Conservation (phyloP, 129 eudicot species). For the Artemisia argyi region DNA sequence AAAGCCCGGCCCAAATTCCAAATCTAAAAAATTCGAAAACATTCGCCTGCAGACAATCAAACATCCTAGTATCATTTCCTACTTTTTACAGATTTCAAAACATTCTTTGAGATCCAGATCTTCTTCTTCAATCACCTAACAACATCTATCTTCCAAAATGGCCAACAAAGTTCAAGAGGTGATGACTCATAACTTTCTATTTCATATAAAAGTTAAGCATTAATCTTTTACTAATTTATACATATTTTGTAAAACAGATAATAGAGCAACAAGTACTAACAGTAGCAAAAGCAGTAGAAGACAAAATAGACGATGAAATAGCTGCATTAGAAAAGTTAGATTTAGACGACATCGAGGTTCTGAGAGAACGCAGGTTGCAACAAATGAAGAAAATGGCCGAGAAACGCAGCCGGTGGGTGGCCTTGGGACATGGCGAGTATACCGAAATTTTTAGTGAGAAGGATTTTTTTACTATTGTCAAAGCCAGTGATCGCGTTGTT, state of each 20-base stretch:
- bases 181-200: background rate
- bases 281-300: slow-evolving; percentile 93
- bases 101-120: background rate
- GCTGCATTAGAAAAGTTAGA: slow-evolving; percentile 81
- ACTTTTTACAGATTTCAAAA: no score
- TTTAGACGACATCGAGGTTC: slow-evolving; percentile 77
- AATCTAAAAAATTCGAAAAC: no score
- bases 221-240: background rate
- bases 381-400: slow-evolving; percentile 99
- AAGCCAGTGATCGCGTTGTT: slow-evolving; percentile 94
- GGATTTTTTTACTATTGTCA: slow-evolving; percentile 78
- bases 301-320: slow-evolving; percentile 84
- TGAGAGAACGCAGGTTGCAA: slow-evolving; percentile 78
- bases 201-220: background rate
- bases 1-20: no score
- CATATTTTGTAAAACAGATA: slow-evolving; percentile 40
- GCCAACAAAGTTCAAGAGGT: slow-evolving; percentile 76
- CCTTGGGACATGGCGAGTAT: slow-evolving; percentile 89
- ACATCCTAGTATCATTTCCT: no score
- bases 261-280: slow-evolving; percentile 81
- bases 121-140: background rate
- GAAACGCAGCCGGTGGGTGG: slow-evolving; percentile 79
- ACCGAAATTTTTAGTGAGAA: slow-evolving; percentile 80
- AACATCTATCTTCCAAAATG: slow-evolving; percentile 34
- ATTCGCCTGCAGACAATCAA: no score